Base-by-base conservation (phyloP, 1,284 basidiomycete species). In the Moesziomyces globuligerus region DNA sequence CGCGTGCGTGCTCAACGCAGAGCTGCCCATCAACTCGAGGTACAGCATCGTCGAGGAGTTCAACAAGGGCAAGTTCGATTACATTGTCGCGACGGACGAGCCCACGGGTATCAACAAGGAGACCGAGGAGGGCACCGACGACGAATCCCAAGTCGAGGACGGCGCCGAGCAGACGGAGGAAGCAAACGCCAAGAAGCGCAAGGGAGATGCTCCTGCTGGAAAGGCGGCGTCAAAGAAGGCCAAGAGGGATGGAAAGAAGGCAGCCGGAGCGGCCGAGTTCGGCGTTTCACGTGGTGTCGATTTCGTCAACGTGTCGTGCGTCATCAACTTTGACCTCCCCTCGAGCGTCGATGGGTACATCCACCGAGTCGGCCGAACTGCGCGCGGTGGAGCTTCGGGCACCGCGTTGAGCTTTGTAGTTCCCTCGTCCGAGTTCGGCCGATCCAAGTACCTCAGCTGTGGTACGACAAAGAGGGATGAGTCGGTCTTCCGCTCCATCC, bases 21-120 rank as follows among this genome's bases (percentile, higher is more conserved):
- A 98, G 83, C 84, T 99, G 44, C 96, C 96, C 0, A 85, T 98
- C 58, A 98, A 97, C 79, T 95, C 93, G 23, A 87, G 94, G 83
- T 98, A 95, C 80, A 96, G 98, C 81, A 91, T 92, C 6, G 95
- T 99, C 3, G 94, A 99, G 79, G 95, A 98, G 84, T 99, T 99
- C 83, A 98, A 99, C 84, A 93, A 94, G 77, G 96, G 96, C 7
- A 92, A 95, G 11, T 98, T 98, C 80, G 94, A 98, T 81, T 98
- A 98, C 81, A 94, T 98, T 64, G 96, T 99, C 58, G 96, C 96
- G 0, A 97, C 94, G 3, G 96, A 98, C 81, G 96, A 98, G 83
- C 88, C 64, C 10, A 67, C 49, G 7, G 61, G 58, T 15, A 41
- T 53, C 24, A 34, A 51, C 11, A 40, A 29, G 21, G 47, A 57